Evolutionary conservation across 805 yeast species (phyloP).

Genomic region (Lipomyces sp.): DNA sequence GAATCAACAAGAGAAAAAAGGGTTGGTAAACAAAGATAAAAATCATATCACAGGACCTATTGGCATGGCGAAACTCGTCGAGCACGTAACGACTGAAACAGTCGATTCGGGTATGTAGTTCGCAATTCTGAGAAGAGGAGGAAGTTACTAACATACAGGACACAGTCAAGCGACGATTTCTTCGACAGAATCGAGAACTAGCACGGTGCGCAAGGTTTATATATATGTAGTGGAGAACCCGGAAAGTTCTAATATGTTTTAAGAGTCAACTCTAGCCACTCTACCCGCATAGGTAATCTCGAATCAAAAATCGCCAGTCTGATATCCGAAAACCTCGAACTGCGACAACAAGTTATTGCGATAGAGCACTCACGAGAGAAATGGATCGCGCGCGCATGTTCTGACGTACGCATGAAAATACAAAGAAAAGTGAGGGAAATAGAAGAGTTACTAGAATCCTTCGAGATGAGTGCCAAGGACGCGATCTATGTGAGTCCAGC

Average conservation of each 20-base stretch:
- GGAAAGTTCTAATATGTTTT: background rate
- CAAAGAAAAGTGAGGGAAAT: constrained; percentile 26
- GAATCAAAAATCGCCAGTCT: constrained; percentile 28
- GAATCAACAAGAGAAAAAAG: background rate
- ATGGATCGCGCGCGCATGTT: constrained; percentile 20
- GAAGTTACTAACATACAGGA: background rate
- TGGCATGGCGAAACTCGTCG: constrained; percentile 35
- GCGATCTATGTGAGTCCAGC: background rate
- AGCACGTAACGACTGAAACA: constrained; percentile 25
- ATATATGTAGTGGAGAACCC: background rate
- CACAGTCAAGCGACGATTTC: constrained; percentile 30
- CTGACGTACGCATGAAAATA: constrained; percentile 16
- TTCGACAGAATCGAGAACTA: constrained; percentile 35
- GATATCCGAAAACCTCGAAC: constrained; percentile 32
- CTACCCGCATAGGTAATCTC: constrained; percentile 30
- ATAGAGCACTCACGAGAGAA: constrained; percentile 24
- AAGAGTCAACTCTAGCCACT: constrained; percentile 35
- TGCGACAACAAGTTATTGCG: constrained; percentile 29
- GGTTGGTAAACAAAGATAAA: background rate
- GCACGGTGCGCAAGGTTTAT: constrained; percentile 26
- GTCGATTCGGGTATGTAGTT: constrained; percentile 27
- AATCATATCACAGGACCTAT: background rate
- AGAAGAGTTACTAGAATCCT: constrained; percentile 20
- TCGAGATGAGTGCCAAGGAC: constrained; percentile 19
- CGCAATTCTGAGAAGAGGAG: too few relatives aligned